Evolutionary conservation across 2,329 filamentous ascomycete genomes (phyloP).

Genomic region (Talaromyces marneffei): DNA sequence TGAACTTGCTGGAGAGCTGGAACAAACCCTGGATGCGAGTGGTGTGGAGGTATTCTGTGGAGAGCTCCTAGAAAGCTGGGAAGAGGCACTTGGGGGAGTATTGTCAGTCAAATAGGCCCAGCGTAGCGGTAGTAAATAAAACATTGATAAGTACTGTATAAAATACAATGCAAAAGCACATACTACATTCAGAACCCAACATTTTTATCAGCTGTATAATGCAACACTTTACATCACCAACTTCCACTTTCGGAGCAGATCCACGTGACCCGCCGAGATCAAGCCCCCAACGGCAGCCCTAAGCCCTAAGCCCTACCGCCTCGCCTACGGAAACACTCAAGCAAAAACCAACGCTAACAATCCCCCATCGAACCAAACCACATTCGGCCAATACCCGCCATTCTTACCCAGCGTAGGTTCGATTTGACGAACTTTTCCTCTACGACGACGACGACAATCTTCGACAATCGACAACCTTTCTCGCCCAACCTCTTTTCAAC

Average conservation of each 20-base stretch:
- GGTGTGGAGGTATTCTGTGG: slow-evolving; percentile 40
- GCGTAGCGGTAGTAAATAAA: neutral
- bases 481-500: slow-evolving; percentile 11
- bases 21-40: slow-evolving; percentile 32
- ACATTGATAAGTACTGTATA: neutral
- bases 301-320: slow-evolving; percentile 37
- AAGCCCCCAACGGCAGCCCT: slow-evolving; percentile 17
- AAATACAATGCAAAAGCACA: neutral
- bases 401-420: neutral
- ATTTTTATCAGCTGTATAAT: neutral
- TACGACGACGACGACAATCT: slow-evolving; percentile 10
- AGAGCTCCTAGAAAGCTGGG: slow-evolving; percentile 45
- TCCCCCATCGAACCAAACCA: slow-evolving; percentile 30
- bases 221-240: neutral
- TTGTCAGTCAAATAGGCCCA: slow-evolving; percentile 24
- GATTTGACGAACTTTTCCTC: neutral
- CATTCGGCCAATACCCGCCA: slow-evolving; percentile 2
- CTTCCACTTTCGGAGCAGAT: neutral
- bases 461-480: slow-evolving; percentile 19
- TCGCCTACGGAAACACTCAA: slow-evolving; percentile 26
- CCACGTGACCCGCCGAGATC: neutral
- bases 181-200: neutral
- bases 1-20: slow-evolving; percentile 28
- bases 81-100: slow-evolving; percentile 40
- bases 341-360: neutral